These are phyloP conservation scores for Fusarium sp. DNA, from an alignment of 2,329 filamentous ascomycete species.

Conservation along the genomic window DNA sequence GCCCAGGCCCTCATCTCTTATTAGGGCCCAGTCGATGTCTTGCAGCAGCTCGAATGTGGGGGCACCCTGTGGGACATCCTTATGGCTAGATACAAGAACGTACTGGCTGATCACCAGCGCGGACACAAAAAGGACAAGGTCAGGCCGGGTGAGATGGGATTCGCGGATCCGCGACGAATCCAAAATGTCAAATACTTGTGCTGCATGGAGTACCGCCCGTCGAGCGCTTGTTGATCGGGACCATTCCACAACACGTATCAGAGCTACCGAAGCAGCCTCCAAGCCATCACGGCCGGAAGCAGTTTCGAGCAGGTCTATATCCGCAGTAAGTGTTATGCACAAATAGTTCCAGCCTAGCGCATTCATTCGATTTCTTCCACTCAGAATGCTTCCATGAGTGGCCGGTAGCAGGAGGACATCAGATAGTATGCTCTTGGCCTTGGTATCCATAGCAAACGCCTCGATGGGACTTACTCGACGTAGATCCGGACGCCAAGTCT, in stretches of 20 bases:
- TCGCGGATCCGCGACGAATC: conserved; percentile 13
- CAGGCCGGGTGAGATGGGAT: conserved; percentile 16
- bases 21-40: not conserved
- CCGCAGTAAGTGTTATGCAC: conserved; percentile 12
- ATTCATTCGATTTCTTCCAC: conserved; percentile 6
- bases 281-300: conserved; percentile 15
- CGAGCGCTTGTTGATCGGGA: conserved; percentile 14
- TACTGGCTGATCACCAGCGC: conserved; percentile 24
- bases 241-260: not conserved
- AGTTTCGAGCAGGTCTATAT: conserved; percentile 15
- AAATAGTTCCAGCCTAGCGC: conserved; percentile 19
- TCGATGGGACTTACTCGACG: not conserved
- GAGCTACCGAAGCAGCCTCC: conserved; percentile 1
- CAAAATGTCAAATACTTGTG: conserved; percentile 19
- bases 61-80: too few species aligned
- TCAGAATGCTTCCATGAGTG: not conserved
- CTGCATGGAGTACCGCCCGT: conserved; percentile 17
- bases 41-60: conserved; percentile 9
- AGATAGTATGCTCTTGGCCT: not conserved
- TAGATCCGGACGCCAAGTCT: not conserved
- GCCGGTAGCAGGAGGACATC: conserved; percentile 1
- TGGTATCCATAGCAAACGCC: not conserved
- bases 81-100: not conserved
- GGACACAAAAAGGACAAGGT: conserved; percentile 18
- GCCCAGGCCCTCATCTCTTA: not conserved